A percentile compares a stretch with the other conserved stretches of the same genome.
phyloP scores from a whole-genome alignment of 2,329 filamentous ascomycete species.

The Pseudopyricularia cyperi region DNA sequence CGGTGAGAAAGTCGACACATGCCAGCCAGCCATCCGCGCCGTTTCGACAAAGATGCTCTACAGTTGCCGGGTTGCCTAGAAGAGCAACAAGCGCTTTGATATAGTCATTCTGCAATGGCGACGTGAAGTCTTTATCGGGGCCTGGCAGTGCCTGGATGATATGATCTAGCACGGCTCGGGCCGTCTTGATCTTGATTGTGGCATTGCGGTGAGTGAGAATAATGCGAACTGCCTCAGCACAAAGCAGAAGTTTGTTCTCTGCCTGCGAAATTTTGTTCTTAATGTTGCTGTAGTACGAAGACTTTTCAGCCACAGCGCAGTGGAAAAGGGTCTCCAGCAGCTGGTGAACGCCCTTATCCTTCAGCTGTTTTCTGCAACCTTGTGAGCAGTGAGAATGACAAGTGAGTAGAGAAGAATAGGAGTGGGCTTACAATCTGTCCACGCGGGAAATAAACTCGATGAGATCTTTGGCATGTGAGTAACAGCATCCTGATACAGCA shows the following conservation, averaged over 20 bases:
- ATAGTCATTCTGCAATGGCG: slow-evolving; percentile 63
- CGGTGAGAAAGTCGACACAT: slow-evolving; percentile 58
- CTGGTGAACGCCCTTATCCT: slow-evolving; percentile 67
- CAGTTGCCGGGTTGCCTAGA: slow-evolving; percentile 60
- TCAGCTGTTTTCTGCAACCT: slow-evolving; percentile 27
- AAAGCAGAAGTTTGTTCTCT: slow-evolving; percentile 49
- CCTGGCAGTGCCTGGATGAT: slow-evolving; percentile 61
- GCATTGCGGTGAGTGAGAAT: slow-evolving; percentile 56
- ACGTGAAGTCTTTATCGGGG: slow-evolving; percentile 48
- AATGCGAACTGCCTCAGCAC: slow-evolving; percentile 58
- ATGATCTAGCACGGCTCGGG: slow-evolving; percentile 69
- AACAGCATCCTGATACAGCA: neutral
- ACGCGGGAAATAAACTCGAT: slow-evolving; percentile 1
- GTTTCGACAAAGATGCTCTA: slow-evolving; percentile 58
- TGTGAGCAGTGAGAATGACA: neutral
- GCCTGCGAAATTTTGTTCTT: slow-evolving; percentile 30
- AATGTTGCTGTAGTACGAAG: slow-evolving; percentile 42
- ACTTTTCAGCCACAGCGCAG: slow-evolving; percentile 54
- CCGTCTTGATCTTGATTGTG: slow-evolving; percentile 61
- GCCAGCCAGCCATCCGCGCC: slow-evolving; percentile 51
- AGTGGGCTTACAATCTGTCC: neutral
- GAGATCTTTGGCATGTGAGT: neutral
- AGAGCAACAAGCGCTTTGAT: slow-evolving; percentile 60
- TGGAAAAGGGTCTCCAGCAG: slow-evolving; percentile 73
- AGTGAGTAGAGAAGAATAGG: neutral